Evolutionary conservation across 2,329 filamentous ascomycete genomes (phyloP).

Genomic region (Cladophialophora exuberans): DNA sequence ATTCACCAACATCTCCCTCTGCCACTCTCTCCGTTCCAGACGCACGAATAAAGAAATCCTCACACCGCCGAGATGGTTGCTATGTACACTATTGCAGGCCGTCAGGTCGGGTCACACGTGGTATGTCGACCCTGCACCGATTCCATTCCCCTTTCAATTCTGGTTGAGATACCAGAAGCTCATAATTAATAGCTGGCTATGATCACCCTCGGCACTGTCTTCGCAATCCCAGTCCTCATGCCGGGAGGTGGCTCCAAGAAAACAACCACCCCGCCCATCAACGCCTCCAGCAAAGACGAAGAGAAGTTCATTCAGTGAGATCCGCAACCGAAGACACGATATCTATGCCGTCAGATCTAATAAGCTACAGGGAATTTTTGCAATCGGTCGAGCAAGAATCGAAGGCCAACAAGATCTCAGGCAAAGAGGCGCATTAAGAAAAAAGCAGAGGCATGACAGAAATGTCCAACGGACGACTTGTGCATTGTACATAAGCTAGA

Average conservation of each 20-base stretch:
- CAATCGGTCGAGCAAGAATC: constrained; percentile 54
- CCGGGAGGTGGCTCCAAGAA: constrained; percentile 53
- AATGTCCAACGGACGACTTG: constrained; percentile 3
- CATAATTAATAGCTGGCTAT: constrained; percentile 60
- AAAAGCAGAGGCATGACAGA: not conserved
- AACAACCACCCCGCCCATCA: constrained; percentile 60
- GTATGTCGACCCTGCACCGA: constrained; percentile 35
- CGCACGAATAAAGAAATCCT: not conserved
- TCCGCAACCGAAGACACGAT: constrained; percentile 3
- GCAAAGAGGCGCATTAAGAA: constrained; percentile 29
- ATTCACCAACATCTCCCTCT: not conserved
- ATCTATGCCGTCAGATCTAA: not conserved
- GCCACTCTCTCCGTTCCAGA: not conserved
- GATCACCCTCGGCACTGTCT: constrained; percentile 56
- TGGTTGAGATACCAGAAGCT: constrained; percentile 10
- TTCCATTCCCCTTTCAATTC: not conserved
- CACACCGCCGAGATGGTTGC: constrained; percentile 50
- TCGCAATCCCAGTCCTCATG: constrained; percentile 51
- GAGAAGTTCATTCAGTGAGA: constrained; percentile 69
- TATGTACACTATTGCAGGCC: constrained; percentile 56
- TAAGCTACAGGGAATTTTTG: constrained; percentile 52
- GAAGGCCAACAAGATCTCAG: constrained; percentile 42
- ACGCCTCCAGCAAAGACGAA: constrained; percentile 68
- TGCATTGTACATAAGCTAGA: constrained; percentile 28
- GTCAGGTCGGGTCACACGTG: constrained; percentile 57